A percentile compares a stretch with the other conserved stretches of the same genome.
Conservation (phyloP, 106 monocot species). For the Dendrobium huoshanense region DNA sequence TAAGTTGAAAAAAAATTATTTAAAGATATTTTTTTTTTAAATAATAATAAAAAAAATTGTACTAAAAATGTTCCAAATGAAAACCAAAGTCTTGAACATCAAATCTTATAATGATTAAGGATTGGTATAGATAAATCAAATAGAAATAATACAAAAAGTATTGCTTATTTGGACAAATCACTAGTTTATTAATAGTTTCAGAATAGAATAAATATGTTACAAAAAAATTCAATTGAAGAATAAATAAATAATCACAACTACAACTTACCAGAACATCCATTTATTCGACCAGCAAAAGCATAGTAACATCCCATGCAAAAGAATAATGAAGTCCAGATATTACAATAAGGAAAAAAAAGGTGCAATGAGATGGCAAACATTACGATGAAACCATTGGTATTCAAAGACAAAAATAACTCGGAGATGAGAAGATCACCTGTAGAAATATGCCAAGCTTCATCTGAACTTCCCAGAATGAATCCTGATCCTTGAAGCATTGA, state of each 20-base stretch:
- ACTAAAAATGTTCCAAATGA: too few species aligned
- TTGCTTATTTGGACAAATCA: too few species aligned
- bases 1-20: too few species aligned
- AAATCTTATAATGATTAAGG: too few species aligned
- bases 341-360: neutral
- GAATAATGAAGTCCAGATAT: neutral
- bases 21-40: too few species aligned
- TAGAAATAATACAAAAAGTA: too few species aligned
- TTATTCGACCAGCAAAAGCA: neutral
- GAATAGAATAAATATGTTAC: neutral
- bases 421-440: neutral
- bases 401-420: neutral
- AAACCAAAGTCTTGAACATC: too few species aligned
- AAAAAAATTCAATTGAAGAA: neutral
- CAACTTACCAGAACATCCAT: neutral
- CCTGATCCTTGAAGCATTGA: neutral
- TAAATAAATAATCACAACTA: neutral
- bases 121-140: too few species aligned
- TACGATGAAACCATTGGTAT: neutral
- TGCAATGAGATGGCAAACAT: neutral
- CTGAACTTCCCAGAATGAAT: neutral
- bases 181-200: neutral
- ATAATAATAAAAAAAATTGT: too few species aligned
- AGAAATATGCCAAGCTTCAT: neutral
- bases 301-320: neutral